Conservation (phyloP, 225 moss, liverwort and hornwort genomes). For the Physcomitrium patens region DNA sequence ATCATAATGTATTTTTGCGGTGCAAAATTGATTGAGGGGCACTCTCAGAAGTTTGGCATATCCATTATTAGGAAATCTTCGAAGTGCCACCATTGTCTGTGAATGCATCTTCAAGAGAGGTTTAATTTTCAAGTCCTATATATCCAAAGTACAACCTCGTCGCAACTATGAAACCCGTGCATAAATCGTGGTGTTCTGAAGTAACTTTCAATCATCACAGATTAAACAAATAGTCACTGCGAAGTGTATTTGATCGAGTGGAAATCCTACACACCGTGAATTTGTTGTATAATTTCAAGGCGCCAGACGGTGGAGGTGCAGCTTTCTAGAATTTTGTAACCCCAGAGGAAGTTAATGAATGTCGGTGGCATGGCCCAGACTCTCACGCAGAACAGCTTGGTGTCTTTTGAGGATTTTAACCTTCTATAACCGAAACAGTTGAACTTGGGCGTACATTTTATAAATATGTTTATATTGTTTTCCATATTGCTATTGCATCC, state of each 20-base stretch:
- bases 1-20: no score
- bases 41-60: no score
- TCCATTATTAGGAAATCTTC: no score
- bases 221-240: background rate
- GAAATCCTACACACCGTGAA: slow-evolving; percentile 6
- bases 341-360: background rate
- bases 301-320: background rate
- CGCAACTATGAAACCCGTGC: background rate
- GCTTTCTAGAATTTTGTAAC: background rate
- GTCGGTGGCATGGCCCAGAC: background rate
- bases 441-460: slow-evolving; percentile 10
- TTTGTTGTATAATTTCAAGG: background rate
- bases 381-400: background rate
- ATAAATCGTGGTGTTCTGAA: background rate
- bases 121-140: background rate
- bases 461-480: slow-evolving; percentile 9
- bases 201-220: background rate
- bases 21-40: no score
- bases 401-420: background rate
- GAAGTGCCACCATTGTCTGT: no score
- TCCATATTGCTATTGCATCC: background rate
- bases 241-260: background rate
- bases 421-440: slow-evolving; percentile 26
- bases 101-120: background rate
- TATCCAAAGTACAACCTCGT: background rate